Conservation (phyloP, 2,329 filamentous ascomycete species). For the Beauveria australis region DNA sequence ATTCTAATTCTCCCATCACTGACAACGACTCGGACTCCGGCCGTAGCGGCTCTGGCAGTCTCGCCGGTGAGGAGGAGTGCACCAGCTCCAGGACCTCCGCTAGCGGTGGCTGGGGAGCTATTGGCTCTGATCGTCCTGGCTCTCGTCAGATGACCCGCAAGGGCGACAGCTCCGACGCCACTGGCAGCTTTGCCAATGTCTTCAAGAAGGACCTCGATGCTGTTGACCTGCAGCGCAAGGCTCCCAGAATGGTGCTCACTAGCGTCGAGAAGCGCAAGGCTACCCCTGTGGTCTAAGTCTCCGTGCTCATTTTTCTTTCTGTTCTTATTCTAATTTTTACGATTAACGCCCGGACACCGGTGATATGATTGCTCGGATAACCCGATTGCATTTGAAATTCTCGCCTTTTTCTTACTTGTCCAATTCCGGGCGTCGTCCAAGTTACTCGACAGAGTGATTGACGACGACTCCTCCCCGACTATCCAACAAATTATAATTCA, state of each 20-base stretch:
- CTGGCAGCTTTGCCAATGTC: conserved; percentile 54
- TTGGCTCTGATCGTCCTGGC: conserved; percentile 76
- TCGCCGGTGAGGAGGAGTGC: conserved; percentile 62
- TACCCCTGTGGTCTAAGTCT: conserved; percentile 18
- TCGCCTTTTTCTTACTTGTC: conserved; percentile 16
- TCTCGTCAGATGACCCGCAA: conserved; percentile 57
- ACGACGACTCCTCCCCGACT: conserved; percentile 8
- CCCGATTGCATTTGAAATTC: conserved; percentile 23
- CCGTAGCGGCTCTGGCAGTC: conserved; percentile 68
- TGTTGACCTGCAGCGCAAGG: conserved; percentile 62
- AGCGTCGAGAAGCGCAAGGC: conserved; percentile 82
- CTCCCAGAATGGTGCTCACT: conserved; percentile 78
- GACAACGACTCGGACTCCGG: conserved; percentile 70
- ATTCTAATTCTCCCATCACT: conserved; percentile 57
- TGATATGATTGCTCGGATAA: conserved; percentile 29
- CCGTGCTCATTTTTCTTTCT: neutral
- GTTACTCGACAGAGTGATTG: neutral
- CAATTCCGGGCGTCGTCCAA: neutral
- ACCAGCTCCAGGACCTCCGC: conserved; percentile 70
- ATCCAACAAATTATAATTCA: conserved; percentile 28
- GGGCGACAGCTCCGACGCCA: conserved; percentile 52
- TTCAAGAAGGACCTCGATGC: conserved; percentile 54
- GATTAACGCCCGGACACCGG: conserved; percentile 30
- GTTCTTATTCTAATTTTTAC: conserved; percentile 20
- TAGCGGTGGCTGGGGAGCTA: conserved; percentile 67